Conservation (phyloP, 768 basidiomycete species). For the Phylloporus arenicola region DNA sequence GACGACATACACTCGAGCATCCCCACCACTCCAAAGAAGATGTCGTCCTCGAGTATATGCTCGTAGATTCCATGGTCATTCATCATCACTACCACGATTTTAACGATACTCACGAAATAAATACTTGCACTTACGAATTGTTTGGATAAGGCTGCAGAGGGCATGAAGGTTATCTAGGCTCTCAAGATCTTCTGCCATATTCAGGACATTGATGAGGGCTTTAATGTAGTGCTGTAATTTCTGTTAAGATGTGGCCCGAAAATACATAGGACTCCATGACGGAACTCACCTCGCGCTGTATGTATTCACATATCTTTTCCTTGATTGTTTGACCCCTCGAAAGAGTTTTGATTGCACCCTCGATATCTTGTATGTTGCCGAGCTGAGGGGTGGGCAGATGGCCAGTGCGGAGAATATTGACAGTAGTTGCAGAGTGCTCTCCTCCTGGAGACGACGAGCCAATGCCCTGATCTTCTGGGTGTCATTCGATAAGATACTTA, state of each 20-base stretch:
- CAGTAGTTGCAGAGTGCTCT: slow-evolving; percentile 54
- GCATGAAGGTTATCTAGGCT: slow-evolving; percentile 86
- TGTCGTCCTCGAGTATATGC: slow-evolving; percentile 87
- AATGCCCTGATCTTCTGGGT: slow-evolving; percentile 42
- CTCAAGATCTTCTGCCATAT: slow-evolving; percentile 90
- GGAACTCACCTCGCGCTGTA: slow-evolving; percentile 70
- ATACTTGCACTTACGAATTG: slow-evolving; percentile 62
- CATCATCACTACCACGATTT: slow-evolving; percentile 63
- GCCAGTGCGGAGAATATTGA: slow-evolving; percentile 62
- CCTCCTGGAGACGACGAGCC: slow-evolving; percentile 62
- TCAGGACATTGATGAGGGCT: slow-evolving; percentile 75
- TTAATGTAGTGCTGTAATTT: slow-evolving; percentile 75
- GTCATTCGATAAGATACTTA: slow-evolving; percentile 13
- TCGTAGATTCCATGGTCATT: slow-evolving; percentile 95
- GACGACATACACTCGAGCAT: slow-evolving; percentile 89
- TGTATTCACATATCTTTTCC: slow-evolving; percentile 86
- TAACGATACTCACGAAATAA: background rate
- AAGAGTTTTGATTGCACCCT: slow-evolving; percentile 69
- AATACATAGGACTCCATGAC: background rate
- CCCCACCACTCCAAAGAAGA: slow-evolving; percentile 89
- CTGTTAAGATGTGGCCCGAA: slow-evolving; percentile 1
- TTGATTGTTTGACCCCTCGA: slow-evolving; percentile 67
- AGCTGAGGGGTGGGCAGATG: slow-evolving; percentile 72
- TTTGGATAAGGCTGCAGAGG: slow-evolving; percentile 88
- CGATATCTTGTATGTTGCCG: slow-evolving; percentile 75